phyloP scores from a whole-genome alignment of 1,139 yeast species.

The Scheffersomyces segobiensis region DNA sequence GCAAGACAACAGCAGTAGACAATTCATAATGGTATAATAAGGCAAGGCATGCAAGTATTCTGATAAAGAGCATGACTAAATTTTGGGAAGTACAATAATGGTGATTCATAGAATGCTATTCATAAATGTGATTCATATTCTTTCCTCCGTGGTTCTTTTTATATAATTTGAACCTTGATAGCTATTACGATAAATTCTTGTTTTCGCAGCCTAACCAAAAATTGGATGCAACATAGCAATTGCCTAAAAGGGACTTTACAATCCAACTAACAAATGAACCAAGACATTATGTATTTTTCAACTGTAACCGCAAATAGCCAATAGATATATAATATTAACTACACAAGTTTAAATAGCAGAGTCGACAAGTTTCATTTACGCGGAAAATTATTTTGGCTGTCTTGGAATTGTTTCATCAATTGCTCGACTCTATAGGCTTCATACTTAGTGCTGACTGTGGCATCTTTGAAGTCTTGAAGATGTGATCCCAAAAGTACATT shows the following conservation, averaged over 20 bases:
- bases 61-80: neutral
- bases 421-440: conserved; percentile 11
- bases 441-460: conserved; percentile 12
- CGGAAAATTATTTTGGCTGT: neutral
- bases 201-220: neutral
- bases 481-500: conserved; percentile 15
- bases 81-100: neutral
- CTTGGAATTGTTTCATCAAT: conserved; percentile 2
- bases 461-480: conserved; percentile 16
- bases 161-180: neutral
- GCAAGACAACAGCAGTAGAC: neutral
- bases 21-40: neutral
- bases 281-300: neutral
- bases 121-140: neutral
- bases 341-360: neutral
- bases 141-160: neutral
- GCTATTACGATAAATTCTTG: neutral
- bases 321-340: neutral
- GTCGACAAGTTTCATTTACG: neutral
- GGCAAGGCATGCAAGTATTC: neutral
- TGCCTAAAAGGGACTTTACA: neutral
- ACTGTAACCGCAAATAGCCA: neutral
- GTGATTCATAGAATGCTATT: neutral
- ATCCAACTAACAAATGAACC: too few relatives aligned
- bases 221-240: neutral